Evolutionary conservation across 23 red algal species (phyloP), one percentile per base, ranked within the genome.

Genomic region (Gracilaria domingensis): DNA sequence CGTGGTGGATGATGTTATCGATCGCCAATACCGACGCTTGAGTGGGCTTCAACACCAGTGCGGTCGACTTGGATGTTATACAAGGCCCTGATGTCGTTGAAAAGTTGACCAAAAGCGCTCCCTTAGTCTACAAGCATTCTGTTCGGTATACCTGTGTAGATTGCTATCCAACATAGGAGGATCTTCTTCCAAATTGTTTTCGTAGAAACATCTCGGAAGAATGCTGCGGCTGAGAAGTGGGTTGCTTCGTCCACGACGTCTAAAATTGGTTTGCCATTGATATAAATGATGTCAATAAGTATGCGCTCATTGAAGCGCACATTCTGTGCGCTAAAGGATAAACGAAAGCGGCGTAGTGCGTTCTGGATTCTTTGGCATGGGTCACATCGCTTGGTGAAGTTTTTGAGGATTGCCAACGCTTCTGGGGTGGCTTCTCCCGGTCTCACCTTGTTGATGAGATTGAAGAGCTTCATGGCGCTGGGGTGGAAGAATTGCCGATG

Each of bases 41-140:
- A 75, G 39, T 88, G 62, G 17, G 40, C 84, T 65, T 88, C 62
- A 5, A 77, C 66, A 11, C 84, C 84, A 6, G 84, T 88, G 4
- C 70, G 2, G 26, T 88, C 37, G 25, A 75, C 84, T 28, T 54
- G 44, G 56, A 88, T 36, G 51, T 75, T 88, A 28, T 64, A 56
- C 12, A 54, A 48, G 8, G 84, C 42, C 44, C 5, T 36, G 12
- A 88, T 55, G 36, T 25, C 29, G 39, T 75, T 76, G 38, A 88
- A 75, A 2, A 65, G 66, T 7, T 45, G 51, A 18, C 84, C 64
- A 37, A 88, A 77, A 30, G 65, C n/a, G 35, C 66, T 88, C 24
- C 65, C 62, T 75, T 88, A 66, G 60, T 88, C 64, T 40, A 88
- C 84, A 5, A 88, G 49, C 66, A 88, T 88, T 77, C 84, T 48